Base-by-base conservation (phyloP, 768 basidiomycete genomes). In the Aureoboletus auriporus region DNA sequence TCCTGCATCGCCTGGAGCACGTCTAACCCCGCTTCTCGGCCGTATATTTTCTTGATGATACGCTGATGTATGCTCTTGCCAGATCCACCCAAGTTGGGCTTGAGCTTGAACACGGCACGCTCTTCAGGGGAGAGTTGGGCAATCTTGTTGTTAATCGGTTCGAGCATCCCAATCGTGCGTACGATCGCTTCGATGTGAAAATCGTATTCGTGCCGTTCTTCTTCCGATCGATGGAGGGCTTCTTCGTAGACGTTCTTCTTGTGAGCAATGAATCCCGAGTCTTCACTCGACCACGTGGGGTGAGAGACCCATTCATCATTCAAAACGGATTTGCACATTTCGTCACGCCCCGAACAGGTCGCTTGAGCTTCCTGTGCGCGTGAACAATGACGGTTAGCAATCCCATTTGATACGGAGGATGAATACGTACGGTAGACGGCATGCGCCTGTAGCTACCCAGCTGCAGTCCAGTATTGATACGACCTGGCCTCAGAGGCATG, bases 231-330 rank as follows among this genome's bases (percentile, higher is more conserved):
- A 69, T 97, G 94, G 9, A 98, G 76, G 0, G 94, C 94, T 62
- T 98, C 96, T 66, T 98, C 96, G 67, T 89, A 99, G 1, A 86
- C 77, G 68, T 98, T 99, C 77, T 95, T 96, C 71, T 88, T 87
- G 64, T 93, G 86, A 0, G 90, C 80, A 52, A 88, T 73, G 60
- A 96, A 96, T 1, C 89, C 92, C 1, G 92, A 84, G 55, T 95
- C 94, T 65, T 99, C 96, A 56, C 86, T 89, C 4, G 89, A 86
- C 83, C 92, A 95, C 2, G 91, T 89, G 1, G 96, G 94, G 63
- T 97, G 94, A 5, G 94, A 93, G 29, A 98, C 87, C 95, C 95
- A 99, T 57, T 95, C 91, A 63, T 99, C 96, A 62, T 99, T 99
- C 44, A 99, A 72, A 5, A 99, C 96, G 7, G 89, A 84, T 61